Base-by-base conservation (phyloP, 2,329 filamentous ascomycete genomes). In the Pestalotiopsis sp. region DNA sequence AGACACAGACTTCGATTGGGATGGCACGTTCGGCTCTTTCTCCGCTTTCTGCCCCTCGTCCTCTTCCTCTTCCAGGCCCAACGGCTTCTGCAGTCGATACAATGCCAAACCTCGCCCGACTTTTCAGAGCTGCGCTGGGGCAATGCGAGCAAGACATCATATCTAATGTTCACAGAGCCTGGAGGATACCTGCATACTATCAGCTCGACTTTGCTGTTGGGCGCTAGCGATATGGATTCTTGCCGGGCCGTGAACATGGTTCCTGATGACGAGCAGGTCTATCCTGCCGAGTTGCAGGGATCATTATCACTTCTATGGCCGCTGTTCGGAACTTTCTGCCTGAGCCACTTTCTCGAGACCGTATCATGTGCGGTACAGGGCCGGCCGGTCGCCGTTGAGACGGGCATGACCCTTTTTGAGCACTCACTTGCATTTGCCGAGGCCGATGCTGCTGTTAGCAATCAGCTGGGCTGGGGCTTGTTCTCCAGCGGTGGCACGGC, bases 381-480 rank as follows among this genome's bases (percentile, higher is more conserved):
- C 39, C 89, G 92, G 2, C 87, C 89, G 2, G 88, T 93, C 0
- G 88, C 92, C 70, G 91, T 93, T 0, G 96, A 98, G 80, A 97
- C 94, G 1, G 94, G 94, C 20, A 97, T 98, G 93, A 97, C 94
- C 0, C 87, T 98, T 2, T 97, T 98, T 74, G 96, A 99, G 77
- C 94, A 98, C 76, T 98, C 94, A 0, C 84, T 99, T 9, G 95
- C 95, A 2, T 99, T 98, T 81, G 94, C 95, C 11, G 96, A 99
- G 79, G 95, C 95, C 9, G 96, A 99, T 78, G 91, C 93, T 38
- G 92, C 94, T 71, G 90, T 98, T 59, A 91, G 90, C 73, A 92
- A 91, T 71, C 92, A 94, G 64, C 86, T 97, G 14, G 91, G 91
- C 13, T 88, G 94, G 78, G 89, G 91, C 0, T 74, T 89, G 0